These are phyloP conservation scores for Heterobasidion annosum DNA, from an alignment of 1,284 basidiomycete genomes.

Conservation along the genomic window DNA sequence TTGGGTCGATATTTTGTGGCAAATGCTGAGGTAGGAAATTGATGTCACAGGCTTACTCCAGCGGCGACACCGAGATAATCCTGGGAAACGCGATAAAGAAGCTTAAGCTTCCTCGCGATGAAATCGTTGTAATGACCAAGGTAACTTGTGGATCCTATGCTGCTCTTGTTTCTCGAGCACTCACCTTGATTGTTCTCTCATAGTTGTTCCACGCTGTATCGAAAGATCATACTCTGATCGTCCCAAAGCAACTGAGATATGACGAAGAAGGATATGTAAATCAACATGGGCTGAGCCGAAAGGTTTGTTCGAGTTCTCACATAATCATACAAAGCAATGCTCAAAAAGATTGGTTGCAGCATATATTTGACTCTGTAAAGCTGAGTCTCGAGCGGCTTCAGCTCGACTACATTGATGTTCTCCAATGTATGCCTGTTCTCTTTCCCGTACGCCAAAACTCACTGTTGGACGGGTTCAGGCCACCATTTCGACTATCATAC, in stretches of 20 bases:
- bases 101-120: conserved; percentile 4
- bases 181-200: neutral
- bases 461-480: conserved; percentile 1
- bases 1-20: conserved; percentile 1
- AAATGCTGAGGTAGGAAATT: neutral
- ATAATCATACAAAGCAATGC: neutral
- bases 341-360: neutral
- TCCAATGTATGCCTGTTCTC: conserved; percentile 16
- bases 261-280: conserved; percentile 1
- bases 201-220: neutral
- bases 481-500: conserved; percentile 27
- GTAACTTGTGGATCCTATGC: neutral
- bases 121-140: conserved; percentile 7
- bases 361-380: conserved; percentile 27
- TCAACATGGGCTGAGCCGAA: conserved; percentile 1
- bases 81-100: conserved; percentile 7
- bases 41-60: conserved; percentile 1
- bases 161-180: no score
- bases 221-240: neutral
- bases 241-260: neutral
- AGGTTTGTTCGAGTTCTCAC: neutral
- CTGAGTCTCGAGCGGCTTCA: conserved; percentile 21
- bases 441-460: neutral
- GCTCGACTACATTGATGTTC: conserved; percentile 27
- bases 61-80: conserved; percentile 2